Evolutionary conservation across 768 basidiomycete species (phyloP).

Genomic region (Sutorius australiensis): DNA sequence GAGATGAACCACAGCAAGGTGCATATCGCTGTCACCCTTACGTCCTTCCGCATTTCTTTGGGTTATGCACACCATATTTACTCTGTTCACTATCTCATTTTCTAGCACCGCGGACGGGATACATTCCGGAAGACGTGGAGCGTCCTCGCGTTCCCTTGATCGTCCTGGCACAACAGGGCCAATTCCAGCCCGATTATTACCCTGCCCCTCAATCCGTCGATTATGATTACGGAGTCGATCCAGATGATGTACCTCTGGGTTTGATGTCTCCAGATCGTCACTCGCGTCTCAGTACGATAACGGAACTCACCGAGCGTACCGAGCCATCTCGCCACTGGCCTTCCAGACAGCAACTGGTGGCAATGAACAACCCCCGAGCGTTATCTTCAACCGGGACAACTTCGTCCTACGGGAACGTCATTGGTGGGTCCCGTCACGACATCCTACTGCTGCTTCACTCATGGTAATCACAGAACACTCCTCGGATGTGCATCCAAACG

Average conservation of each 20-base stretch:
- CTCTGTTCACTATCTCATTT: constrained; percentile 15
- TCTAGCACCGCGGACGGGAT: constrained; percentile 22
- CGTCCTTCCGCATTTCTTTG: constrained; percentile 28
- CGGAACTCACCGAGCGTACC: constrained; percentile 63
- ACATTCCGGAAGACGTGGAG: constrained; percentile 26
- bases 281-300: constrained; percentile 58
- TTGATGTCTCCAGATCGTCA: constrained; percentile 29
- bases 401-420: constrained; percentile 61
- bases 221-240: constrained; percentile 23
- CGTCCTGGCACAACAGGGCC: constrained; percentile 55
- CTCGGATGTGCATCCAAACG: constrained; percentile 1
- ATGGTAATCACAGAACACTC: constrained; percentile 19
- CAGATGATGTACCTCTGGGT: constrained; percentile 32
- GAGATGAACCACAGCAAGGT: constrained; percentile 51
- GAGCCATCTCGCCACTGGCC: constrained; percentile 52
- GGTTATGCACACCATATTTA: constrained; percentile 18
- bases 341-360: constrained; percentile 37
- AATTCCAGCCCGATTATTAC: constrained; percentile 30
- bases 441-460: background rate
- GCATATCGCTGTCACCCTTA: constrained; percentile 37
- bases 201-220: constrained; percentile 21
- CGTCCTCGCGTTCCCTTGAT: constrained; percentile 58
- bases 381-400: constrained; percentile 33
- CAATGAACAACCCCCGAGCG: constrained; percentile 40
- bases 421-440: constrained; percentile 42